These are phyloP conservation scores for Auricularia heimuer DNA, from an alignment of 768 basidiomycete genomes.

Conservation along the genomic window DNA sequence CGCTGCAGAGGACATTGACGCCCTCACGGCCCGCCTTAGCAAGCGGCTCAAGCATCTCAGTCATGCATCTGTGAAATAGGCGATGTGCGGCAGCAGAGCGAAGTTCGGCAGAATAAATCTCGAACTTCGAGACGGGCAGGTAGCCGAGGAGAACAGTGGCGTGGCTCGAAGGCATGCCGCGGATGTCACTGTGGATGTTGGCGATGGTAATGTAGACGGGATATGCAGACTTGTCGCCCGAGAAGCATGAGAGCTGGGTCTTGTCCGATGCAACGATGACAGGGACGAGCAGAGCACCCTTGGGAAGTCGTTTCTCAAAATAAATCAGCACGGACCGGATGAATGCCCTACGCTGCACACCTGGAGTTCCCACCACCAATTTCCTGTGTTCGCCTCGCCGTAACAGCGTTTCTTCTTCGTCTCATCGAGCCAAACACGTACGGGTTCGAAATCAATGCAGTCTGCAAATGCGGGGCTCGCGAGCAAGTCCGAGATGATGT, in stretches of 20 bases:
- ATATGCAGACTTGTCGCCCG: constrained; percentile 20
- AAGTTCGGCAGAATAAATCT: constrained; percentile 28
- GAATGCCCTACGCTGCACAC: constrained; percentile 6
- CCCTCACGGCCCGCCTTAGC: constrained; percentile 22
- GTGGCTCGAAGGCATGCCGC: constrained; percentile 24
- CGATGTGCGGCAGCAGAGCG: constrained; percentile 27
- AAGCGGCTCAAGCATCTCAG: constrained; percentile 23
- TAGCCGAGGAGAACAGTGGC: constrained; percentile 30
- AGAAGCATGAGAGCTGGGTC: constrained; percentile 10
- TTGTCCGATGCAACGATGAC: constrained; percentile 11
- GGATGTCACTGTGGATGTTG: constrained; percentile 31
- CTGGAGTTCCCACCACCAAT: constrained; percentile 19
- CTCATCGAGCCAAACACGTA: constrained; percentile 4
- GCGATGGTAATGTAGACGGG: constrained; percentile 37
- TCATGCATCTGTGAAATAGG: constrained; percentile 32
- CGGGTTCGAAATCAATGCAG: constrained; percentile 5
- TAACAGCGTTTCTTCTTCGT: constrained; percentile 1
- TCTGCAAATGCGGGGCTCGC: constrained; percentile 13
- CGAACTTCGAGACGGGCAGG: constrained; percentile 26
- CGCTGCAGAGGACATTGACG: constrained; percentile 25
- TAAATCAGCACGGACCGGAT: background rate
- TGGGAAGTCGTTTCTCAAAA: constrained; percentile 12
- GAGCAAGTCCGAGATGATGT: constrained; percentile 19
- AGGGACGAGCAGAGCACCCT: constrained; percentile 4
- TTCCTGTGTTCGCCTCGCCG: constrained; percentile 18